Percentiles rank a stretch among this genome's conserved stretches.
phyloP scores from a whole-genome alignment of 1,139 yeast species.

The Blastobotrys apis region DNA sequence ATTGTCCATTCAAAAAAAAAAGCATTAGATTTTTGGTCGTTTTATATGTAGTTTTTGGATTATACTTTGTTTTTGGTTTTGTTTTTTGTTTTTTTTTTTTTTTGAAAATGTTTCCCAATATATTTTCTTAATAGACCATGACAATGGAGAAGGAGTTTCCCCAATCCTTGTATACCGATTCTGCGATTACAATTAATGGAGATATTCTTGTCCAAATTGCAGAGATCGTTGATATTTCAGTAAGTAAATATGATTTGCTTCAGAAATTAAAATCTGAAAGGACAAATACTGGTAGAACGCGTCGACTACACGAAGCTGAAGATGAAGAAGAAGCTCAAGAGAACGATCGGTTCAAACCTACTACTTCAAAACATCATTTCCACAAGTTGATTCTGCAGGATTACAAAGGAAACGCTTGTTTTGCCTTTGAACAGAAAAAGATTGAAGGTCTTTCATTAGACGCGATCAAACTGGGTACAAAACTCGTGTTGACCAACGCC shows the following conservation, averaged over 20 bases:
- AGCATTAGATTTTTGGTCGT: too few species aligned
- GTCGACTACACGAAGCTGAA: constrained; percentile 9
- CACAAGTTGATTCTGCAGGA: constrained; percentile 28
- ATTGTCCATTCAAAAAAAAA: too few species aligned
- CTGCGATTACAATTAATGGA: constrained; percentile 7
- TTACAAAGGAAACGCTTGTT: constrained; percentile 22
- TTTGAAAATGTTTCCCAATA: not conserved
- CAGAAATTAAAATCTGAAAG: constrained; percentile 17
- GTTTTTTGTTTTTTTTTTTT: not conserved
- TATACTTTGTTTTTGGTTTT: not conserved
- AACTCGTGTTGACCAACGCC: constrained; percentile 17
- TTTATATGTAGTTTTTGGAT: not conserved
- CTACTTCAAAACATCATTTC: constrained; percentile 8
- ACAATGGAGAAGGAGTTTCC: not conserved
- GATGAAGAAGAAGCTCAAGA: constrained; percentile 5
- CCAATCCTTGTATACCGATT: not conserved
- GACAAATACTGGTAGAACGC: constrained; percentile 3
- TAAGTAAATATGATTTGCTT: constrained; percentile 23
- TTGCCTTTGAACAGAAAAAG: constrained; percentile 26
- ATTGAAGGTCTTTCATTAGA: constrained; percentile 18
- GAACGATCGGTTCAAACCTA: not conserved
- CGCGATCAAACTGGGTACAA: constrained; percentile 22
- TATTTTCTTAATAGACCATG: not conserved
- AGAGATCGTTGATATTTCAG: constrained; percentile 24
- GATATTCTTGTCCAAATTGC: constrained; percentile 25